A percentile compares a stretch with the other conserved stretches of the same genome.
phyloP scores from a whole-genome alignment of 2,329 filamentous ascomycete genomes.

The Fusarium lyarnte region DNA sequence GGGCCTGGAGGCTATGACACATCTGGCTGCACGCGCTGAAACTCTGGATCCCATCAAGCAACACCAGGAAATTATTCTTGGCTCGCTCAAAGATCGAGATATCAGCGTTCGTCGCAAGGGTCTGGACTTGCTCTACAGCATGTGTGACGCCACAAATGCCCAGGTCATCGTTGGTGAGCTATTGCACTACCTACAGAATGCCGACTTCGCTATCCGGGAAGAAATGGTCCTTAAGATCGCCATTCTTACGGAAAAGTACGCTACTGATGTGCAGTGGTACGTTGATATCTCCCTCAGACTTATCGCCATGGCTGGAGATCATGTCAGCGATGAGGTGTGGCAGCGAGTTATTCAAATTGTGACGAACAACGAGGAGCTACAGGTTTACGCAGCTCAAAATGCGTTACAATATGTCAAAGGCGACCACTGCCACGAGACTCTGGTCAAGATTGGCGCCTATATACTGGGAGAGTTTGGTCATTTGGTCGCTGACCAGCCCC shows the following conservation, averaged over 20 bases:
- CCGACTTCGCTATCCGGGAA: constrained; percentile 96
- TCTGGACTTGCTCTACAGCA: constrained; percentile 96
- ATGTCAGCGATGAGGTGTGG: constrained; percentile 99
- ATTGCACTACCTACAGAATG: constrained; percentile 92
- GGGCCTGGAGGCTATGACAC: constrained; percentile 96
- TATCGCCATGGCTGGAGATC: constrained; percentile 95
- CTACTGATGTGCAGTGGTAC: constrained; percentile 98
- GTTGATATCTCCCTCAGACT: constrained; percentile 95
- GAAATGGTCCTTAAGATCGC: constrained; percentile 99
- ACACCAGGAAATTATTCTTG: constrained; percentile 95
- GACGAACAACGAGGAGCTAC: constrained; percentile 98
- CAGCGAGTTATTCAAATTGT: constrained; percentile 98
- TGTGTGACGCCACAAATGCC: constrained; percentile 97
- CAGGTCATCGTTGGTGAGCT: constrained; percentile 93
- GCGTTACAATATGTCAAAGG: constrained; percentile 91
- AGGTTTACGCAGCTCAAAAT: constrained; percentile 95
- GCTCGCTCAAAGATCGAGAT: constrained; percentile 92
- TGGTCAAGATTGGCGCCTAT: constrained; percentile 98
- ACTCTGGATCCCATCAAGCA: constrained; percentile 98
- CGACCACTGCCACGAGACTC: constrained; percentile 93
- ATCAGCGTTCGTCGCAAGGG: constrained; percentile 97
- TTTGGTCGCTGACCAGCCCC: constrained; percentile 89
- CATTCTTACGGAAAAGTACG: constrained; percentile 97
- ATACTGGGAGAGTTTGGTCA: constrained; percentile 97
- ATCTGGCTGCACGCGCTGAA: constrained; percentile 91